Evolutionary conservation across 2,329 filamentous ascomycete genomes (phyloP), one percentile per base, ranked within the genome.

Genomic region (Dactylellina haptotyla): DNA sequence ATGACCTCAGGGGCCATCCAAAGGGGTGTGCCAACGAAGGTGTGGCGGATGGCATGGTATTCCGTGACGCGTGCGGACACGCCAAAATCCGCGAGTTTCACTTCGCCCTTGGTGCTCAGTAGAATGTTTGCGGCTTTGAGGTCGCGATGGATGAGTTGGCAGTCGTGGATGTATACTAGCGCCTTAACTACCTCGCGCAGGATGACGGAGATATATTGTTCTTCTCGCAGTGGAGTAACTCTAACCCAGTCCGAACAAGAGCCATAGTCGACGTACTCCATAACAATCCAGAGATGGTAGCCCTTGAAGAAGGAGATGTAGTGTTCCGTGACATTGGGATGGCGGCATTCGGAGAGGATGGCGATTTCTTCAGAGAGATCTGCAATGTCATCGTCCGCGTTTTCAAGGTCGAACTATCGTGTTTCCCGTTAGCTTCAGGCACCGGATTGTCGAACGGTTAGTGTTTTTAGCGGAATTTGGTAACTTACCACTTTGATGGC

Each of bases 61-160:
- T 93, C 96, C 46, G 97, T 88, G 65, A 98, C 85, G 77, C 98
- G 84, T 25, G 95, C 95, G 32, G 95, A 95, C 61, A 99, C 85
- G 2, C 95, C 95, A 82, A 99, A 99, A 81, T 99, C 95, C 43
- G 95, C 95, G 78, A 99, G 92, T 80, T 99, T 99, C 78, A 97
- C 89, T 79, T 98, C 96, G 94, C 99, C 98, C 77, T 93, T 85
- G 57, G 88, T 87, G 80, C 99, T 95, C 57, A 99, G 85, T 79
- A 99, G 98, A 76, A 99, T 89, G 80, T 99, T 99, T 50, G 95
- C 95, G 85, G 97, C 98, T 83, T 99, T 99, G 77, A 99, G 82
- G 81, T 99, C 95, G 51, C 95, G 88, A 81, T 99, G 95, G 53
- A 98, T 96, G 75, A 99, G 95, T 76, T 94, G 94, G 79, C 96